Evolutionary conservation across 768 basidiomycete genomes (phyloP).

Genomic region (Collybia sp.): DNA sequence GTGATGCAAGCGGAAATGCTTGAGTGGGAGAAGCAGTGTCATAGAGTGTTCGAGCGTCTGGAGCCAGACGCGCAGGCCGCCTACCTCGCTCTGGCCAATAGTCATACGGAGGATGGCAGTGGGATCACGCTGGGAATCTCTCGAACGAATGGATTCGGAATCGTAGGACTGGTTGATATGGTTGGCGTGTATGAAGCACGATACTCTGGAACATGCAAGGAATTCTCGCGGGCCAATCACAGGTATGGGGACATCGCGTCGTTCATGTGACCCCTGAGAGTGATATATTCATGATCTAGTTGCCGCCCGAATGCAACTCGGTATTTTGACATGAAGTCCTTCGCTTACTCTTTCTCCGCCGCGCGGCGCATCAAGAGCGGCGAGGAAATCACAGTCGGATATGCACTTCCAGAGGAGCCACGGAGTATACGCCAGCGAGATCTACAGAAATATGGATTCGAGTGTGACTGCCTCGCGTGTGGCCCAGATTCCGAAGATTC

Average conservation of each 20-base stretch:
- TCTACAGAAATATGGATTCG: conserved; percentile 23
- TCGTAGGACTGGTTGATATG: too few relatives aligned
- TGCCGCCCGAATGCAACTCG: conserved; percentile 23
- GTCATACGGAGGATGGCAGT: too few relatives aligned
- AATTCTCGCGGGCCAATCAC: conserved; percentile 31
- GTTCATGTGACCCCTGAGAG: background rate
- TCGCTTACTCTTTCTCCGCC: conserved; percentile 23
- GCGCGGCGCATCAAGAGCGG: conserved; percentile 19
- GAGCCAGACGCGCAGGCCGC: background rate
- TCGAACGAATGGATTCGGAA: too few relatives aligned
- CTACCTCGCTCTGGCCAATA: background rate
- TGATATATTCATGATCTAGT: conserved; percentile 8
- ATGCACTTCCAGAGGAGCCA: conserved; percentile 14
- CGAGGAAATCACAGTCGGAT: conserved; percentile 25
- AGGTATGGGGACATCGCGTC: conserved; percentile 18
- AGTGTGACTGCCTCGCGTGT: conserved; percentile 20
- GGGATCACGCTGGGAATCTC: too few relatives aligned
- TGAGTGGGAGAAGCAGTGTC: too few relatives aligned
- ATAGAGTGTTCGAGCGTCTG: too few relatives aligned
- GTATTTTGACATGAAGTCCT: conserved; percentile 23
- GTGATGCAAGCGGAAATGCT: too few relatives aligned
- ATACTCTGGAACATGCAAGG: conserved; percentile 21
- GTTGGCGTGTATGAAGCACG: background rate
- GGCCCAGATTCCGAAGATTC: conserved; percentile 12
- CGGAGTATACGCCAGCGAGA: conserved; percentile 16